Conservation (phyloP, 1,284 basidiomycete genomes). For the Pyrrhoderma noxium region DNA sequence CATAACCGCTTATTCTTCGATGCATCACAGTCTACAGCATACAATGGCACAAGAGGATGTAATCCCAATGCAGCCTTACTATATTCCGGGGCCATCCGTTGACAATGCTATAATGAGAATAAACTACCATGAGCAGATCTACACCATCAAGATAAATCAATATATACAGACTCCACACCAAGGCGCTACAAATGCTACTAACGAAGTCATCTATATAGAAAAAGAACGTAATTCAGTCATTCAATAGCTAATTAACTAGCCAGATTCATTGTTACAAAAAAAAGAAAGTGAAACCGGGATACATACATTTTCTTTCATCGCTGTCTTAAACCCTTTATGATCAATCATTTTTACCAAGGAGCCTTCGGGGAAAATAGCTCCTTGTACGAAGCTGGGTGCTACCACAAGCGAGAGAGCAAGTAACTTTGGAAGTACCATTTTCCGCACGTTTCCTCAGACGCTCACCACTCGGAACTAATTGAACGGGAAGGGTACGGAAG, state of each 20-base stretch:
- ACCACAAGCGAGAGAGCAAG: conserved; percentile 32
- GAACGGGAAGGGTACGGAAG: no score
- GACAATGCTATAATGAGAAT: conserved; percentile 61
- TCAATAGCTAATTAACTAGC: not conserved
- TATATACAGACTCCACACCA: conserved; percentile 72
- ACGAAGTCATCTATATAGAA: conserved; percentile 49
- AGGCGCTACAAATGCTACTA: conserved; percentile 86
- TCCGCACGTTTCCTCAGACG: not conserved
- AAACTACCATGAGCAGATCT: conserved; percentile 4
- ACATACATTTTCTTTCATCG: conserved; percentile 72
- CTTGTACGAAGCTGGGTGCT: conserved; percentile 50
- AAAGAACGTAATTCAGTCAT: not conserved
- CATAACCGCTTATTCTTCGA: conserved; percentile 77
- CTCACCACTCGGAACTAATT: not conserved
- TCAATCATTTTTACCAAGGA: conserved; percentile 73
- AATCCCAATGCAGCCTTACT: conserved; percentile 75
- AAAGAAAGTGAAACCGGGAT: not conserved
- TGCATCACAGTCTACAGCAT: conserved; percentile 90
- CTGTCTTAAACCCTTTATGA: conserved; percentile 63
- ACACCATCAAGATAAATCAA: not conserved
- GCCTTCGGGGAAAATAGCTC: conserved; percentile 66
- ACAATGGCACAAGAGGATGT: conserved; percentile 79
- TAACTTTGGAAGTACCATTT: conserved; percentile 27
- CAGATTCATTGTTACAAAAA: not conserved
- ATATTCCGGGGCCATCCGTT: conserved; percentile 81